Conservation (phyloP, 768 basidiomycete genomes). For the Boletus pseudo-olivaceus region DNA sequence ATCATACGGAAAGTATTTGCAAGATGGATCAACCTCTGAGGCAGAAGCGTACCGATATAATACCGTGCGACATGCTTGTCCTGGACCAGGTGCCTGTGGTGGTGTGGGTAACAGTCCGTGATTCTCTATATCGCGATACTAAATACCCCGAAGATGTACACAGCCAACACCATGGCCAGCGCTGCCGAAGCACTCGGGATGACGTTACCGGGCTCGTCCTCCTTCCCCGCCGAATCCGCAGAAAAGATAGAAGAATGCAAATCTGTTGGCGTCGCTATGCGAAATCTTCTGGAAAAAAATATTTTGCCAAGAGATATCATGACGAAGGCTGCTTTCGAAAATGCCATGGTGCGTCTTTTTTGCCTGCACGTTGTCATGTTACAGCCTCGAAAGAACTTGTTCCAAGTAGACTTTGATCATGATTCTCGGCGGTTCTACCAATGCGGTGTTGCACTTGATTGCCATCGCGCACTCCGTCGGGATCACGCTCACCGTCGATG, state of each 20-base stretch:
- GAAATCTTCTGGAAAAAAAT: slow-evolving; percentile 84
- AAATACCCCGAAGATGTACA: slow-evolving; percentile 73
- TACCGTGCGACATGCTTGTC: slow-evolving; percentile 90
- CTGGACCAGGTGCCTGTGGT: slow-evolving; percentile 97
- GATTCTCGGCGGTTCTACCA: slow-evolving; percentile 97
- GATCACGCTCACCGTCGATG: slow-evolving; percentile 82
- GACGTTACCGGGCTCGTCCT: slow-evolving; percentile 95
- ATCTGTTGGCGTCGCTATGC: slow-evolving; percentile 77
- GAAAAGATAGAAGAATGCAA: slow-evolving; percentile 88
- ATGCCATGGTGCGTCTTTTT: slow-evolving; percentile 73
- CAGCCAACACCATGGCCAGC: slow-evolving; percentile 97
- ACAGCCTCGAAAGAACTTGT: slow-evolving; percentile 2
- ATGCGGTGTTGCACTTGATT: slow-evolving; percentile 94
- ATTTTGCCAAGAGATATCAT: slow-evolving; percentile 94
- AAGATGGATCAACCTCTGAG: slow-evolving; percentile 77
- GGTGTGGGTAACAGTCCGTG: slow-evolving; percentile 59
- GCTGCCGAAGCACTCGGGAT: slow-evolving; percentile 95
- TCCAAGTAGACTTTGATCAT: slow-evolving; percentile 78
- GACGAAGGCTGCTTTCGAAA: slow-evolving; percentile 95
- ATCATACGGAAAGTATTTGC: slow-evolving; percentile 91
- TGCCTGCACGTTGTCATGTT: slow-evolving; percentile 6
- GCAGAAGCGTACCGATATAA: slow-evolving; percentile 85
- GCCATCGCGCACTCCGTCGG: slow-evolving; percentile 97
- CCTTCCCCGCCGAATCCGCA: slow-evolving; percentile 87
- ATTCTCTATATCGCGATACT: slow-evolving; percentile 1